Evolutionary conservation across 1,284 basidiomycete species (phyloP), one percentile per base, ranked within the genome.

Genomic region (Ganoderma lucidum): DNA sequence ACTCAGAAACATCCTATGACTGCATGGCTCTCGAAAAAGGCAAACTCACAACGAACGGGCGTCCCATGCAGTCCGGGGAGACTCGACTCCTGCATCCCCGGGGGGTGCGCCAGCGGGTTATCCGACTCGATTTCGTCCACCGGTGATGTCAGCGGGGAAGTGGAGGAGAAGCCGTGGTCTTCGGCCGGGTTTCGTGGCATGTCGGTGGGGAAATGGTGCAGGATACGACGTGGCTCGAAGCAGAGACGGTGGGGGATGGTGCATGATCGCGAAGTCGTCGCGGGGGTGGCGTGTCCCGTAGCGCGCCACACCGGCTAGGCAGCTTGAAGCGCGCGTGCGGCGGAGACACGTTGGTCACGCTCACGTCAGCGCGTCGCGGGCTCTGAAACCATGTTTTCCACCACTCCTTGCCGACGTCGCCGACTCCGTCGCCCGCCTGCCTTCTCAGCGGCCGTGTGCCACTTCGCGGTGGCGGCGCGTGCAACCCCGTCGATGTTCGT

Each of bases 11-110:
- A 68, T n/a, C 35, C 17, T 53, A 48, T 12, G 30, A 39, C 41
- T 9, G 44, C 59, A 37, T 42, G 48, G 48, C 56, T 14, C n/a
- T n/a, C 56, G 28, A 42, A 65, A 39, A 62, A 37, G 35, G 15
- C 9, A 19, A 23, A 77, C 78, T 74, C 70, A 79, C 78, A 79
- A 37, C 77, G 77, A 45, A 79, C 77, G 30, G 78, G 78, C 28
- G 65, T 71, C 14, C 78, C 78, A 67, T 75, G 74, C 60, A 79
- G 35, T 9, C 78, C 78, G 14, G 78, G 78, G 59, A 73, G 37
- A 37, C 39, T 68, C 63, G 74, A 63, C 55, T 76, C 78, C 56
- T 73, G 70, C 15, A 60, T 60, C 28, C 75, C 75, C 37, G 48
- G 67, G 28, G 41, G 45, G 37, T 60, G 59, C 28, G 41, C 35